phyloP scores from a whole-genome alignment of 257 asterid species.

The Echium plantagineum region DNA sequence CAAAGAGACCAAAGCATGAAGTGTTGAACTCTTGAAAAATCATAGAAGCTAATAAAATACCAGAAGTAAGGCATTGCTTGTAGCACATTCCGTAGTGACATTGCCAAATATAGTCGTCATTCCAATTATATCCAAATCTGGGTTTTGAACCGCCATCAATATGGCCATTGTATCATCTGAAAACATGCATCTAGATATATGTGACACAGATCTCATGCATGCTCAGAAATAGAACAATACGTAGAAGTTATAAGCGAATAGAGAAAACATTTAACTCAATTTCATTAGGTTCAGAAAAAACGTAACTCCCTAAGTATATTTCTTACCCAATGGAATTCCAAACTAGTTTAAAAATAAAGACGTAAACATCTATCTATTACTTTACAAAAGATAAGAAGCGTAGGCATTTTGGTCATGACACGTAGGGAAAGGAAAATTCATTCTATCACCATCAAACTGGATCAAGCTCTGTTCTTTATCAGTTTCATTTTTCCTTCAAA shows the following conservation, averaged over 20 bases:
- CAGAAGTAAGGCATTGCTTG: conserved; percentile 81
- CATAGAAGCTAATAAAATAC: conserved; percentile 31
- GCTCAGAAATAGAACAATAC: background rate
- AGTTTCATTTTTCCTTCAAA: background rate
- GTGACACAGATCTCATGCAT: background rate
- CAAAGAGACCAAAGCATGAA: conserved; percentile 17
- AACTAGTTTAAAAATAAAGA: no score
- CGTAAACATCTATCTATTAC: no score
- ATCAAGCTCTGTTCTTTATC: background rate
- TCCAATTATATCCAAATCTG: conserved; percentile 71
- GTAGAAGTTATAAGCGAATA: background rate
- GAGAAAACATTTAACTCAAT: background rate
- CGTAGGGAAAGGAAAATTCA: background rate
- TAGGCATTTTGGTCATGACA: no score
- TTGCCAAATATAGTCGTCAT: conserved; percentile 89
- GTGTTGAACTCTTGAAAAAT: conserved; percentile 6
- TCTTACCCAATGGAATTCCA: background rate
- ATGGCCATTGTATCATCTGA: conserved; percentile 92
- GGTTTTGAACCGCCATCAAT: conserved; percentile 88
- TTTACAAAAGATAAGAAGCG: no score
- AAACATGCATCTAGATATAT: background rate
- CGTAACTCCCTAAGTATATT: background rate
- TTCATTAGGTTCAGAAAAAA: no score
- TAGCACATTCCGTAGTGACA: conserved; percentile 67
- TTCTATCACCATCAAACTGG: background rate